Evolutionary conservation across 805 yeast species (phyloP), one percentile per base, ranked within the genome.

Genomic region (Spathaspora sp.): DNA sequence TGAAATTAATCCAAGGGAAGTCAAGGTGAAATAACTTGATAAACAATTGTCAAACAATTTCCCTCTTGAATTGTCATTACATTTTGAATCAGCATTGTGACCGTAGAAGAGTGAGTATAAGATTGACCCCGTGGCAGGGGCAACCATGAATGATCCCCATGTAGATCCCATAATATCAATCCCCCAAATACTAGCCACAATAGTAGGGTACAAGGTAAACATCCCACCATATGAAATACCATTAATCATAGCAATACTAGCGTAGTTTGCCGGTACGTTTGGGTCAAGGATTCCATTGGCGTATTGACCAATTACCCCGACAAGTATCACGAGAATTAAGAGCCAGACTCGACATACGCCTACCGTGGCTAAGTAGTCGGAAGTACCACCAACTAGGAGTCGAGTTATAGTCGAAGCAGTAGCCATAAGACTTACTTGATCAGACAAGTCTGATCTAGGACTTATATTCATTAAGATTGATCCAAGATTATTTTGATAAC

Each of bases 61-160:
- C 26, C 40, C 47, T 20, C 40, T 2, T 5, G 40, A 20, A 17
- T 29, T 31, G n/a, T 47, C 42, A 2, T 46, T 44, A 12, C 48
- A 46, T n/a, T 23, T 44, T 40, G 49, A 26, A 57, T 89, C 94
- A 57, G 79, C 84, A 17, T 81, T 66, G 20, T 68, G 60, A 1
- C 96, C 97, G 64, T 86, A 91, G 11, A 84, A 56, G 48, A 87
- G 60, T 5, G 96, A 92, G 59, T 79, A 87, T 2, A 80, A 54
- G 4, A 87, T 73, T 1, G 93, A 76, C 1, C 97, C 96, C 2
- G 89, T 56, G 0, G 97, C 97, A 2, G 97, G 96, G 0, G 96
- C 94, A 35, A 88, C 77, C 79, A 90, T 86, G 64, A 90, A 88
- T 23, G 87, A 73, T 2, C 97, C 97, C 89, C 97, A 93, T 1